Evolutionary conservation across 1,284 basidiomycete genomes (phyloP), one percentile per base, ranked within the genome.

Genomic region (Neotropicomus parvogracilis): DNA sequence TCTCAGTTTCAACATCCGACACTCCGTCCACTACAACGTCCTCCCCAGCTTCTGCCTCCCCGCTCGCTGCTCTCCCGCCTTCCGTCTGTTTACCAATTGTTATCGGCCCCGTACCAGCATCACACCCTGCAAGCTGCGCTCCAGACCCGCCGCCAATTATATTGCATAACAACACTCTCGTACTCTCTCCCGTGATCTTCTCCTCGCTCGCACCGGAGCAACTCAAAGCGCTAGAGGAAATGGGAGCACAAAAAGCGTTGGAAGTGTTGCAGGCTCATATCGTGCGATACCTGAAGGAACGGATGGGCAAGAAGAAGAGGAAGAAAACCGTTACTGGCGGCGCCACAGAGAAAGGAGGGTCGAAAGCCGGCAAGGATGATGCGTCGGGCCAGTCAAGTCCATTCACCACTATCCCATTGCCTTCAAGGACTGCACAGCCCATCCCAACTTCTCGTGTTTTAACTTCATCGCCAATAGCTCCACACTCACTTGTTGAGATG

Each of bases 181-280:
- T 91, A 55, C 78, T 95, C 31, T 89, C 89, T 59, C 92, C 92
- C 2, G 75, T 78, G 21, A 87, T 95, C 34, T 95, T 95, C 64
- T 80, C 85, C 6, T 84, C 85, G 53, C 77, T 95, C 10, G 82
- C 84, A 2, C 71, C 77, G 28, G 83, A 85, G 49, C 85, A 88
- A 65, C 69, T 95, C 40, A 77, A 75, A 47, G 83, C 88, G 46
- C 73, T 95, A 36, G 88, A 92, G 65, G 78, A 79, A 34, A 78
- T 92, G 59, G 91, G 91, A 4, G 88, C 90, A 1, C 82, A 88
- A 63, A 85, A 88, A 59, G 91, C 92, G 9, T 69, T 95, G 47
- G 81, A 84, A 58, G 84, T 91, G 19, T 70, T 95, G 41, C 91
- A 92, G 57, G 81, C 80, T 1, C 88, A 92, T 60, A 88, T 95